Percentiles rank a stretch among this genome's conserved stretches.
Conservation (phyloP, 2,329 filamentous ascomycete genomes). For the Cadophora luteo-olivacea region DNA sequence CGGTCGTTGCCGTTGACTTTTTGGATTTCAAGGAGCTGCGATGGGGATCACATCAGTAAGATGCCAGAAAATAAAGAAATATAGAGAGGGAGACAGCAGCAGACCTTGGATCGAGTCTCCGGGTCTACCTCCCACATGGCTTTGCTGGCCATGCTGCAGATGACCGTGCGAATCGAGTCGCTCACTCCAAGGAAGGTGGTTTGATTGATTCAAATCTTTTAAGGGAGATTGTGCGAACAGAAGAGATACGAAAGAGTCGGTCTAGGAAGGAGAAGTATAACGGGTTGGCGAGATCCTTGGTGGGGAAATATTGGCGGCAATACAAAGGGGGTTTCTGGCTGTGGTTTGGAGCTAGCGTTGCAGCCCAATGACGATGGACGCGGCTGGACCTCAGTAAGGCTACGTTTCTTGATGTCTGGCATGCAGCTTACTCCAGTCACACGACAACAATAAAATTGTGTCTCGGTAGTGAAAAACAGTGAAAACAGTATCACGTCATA, state of each 20-base stretch:
- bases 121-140: slow-evolving; percentile 99
- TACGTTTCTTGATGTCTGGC: slow-evolving; percentile 14
- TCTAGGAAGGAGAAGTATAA: neutral
- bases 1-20: slow-evolving; percentile 87
- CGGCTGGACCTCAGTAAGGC: slow-evolving; percentile 21
- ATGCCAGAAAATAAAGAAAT: neutral
- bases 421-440: slow-evolving; percentile 12
- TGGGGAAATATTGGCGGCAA: slow-evolving; percentile 18
- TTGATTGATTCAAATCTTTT: neutral
- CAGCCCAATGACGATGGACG: slow-evolving; percentile 31
- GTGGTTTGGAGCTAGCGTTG: slow-evolving; percentile 19
- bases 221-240: neutral
- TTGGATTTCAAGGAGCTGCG: slow-evolving; percentile 86
- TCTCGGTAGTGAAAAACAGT: neutral
- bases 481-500: neutral
- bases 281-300: slow-evolving; percentile 11
- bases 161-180: slow-evolving; percentile 15
- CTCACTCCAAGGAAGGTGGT: neutral
- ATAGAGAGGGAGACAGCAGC: slow-evolving; percentile 36
- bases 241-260: neutral
- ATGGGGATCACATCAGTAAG: slow-evolving; percentile 6
- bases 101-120: slow-evolving; percentile 91
- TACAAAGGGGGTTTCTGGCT: slow-evolving; percentile 27
- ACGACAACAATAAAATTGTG: slow-evolving; percentile 16
- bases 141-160: slow-evolving; percentile 64